Base-by-base conservation (phyloP, 2,329 filamentous ascomycete genomes). In the Botrytis porri region DNA sequence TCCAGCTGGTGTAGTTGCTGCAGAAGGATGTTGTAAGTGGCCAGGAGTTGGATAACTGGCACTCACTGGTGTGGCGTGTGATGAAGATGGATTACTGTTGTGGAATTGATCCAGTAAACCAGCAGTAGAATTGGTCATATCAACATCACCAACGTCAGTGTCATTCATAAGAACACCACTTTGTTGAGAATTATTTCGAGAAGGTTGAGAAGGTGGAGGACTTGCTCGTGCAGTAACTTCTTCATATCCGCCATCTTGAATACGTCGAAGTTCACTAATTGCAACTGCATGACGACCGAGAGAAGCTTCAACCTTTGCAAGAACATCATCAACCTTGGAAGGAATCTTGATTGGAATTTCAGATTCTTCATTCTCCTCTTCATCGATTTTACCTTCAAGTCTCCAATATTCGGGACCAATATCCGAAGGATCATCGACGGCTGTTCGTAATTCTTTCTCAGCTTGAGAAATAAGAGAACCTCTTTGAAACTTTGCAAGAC, bases 221-320 rank as follows among this genome's bases (percentile, higher is more conserved):
- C 74, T 78, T 73, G 76, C 75, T n/a, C 75, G 63, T 35, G 75
- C 79, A 22, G 82, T 79, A 35, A 80, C 77, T 75, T 93, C 89
- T 81, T 94, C 84, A 48, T 89, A 88, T 3, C 94, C 94, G 66
- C 94, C 94, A 78, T 93, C 92, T 79, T 96, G 90, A 61, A 97
- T 86, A 63, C 93, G 90, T 54, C 88, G 86, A 12, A 95, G 86
- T 37, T 88, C 86, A 67, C 89, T 87, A 70, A 92, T 88, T 39
- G 87, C 84, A 54, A 88, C 86, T 61, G 93, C 88, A 75, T 88
- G 89, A 72, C 89, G 89, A 29, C 90, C 90, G n/a, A 93, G 86
- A 3, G 89, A 84, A 69, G 86, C 84, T 83, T 97, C 93, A 1
- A 97, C 88, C 71, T 93, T 89, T 60, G 88, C 86, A 37, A 95